A percentile compares a stretch with the other conserved stretches of the same genome.
Conservation (phyloP, 2,329 filamentous ascomycete species). For the Xylaria sp. region DNA sequence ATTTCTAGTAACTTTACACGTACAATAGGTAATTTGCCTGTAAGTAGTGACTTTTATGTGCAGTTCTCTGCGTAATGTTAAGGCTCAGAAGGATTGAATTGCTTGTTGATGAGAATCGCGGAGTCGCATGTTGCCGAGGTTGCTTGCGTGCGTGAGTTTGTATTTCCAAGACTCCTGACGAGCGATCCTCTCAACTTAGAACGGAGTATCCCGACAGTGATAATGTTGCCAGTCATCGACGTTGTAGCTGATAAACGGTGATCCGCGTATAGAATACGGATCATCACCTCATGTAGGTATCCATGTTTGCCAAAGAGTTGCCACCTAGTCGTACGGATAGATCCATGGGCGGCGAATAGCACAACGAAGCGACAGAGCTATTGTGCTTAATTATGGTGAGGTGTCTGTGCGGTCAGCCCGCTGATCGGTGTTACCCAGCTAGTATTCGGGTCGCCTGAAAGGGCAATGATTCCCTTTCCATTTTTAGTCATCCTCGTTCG, state of each 20-base stretch:
- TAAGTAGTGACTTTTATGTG: not conserved
- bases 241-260: not conserved
- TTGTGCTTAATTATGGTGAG: not conserved
- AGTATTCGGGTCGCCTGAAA: constrained; percentile 13
- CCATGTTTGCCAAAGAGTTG: constrained; percentile 8
- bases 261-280: not conserved
- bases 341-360: constrained; percentile 19
- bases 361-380: not conserved
- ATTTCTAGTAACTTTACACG: not conserved
- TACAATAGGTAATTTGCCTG: not conserved
- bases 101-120: constrained; percentile 1
- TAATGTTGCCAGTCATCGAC: not conserved
- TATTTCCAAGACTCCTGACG: not conserved
- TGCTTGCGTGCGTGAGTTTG: constrained; percentile 2
- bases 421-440: constrained; percentile 7
- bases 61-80: not conserved
- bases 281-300: not conserved
- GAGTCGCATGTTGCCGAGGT: constrained; percentile 3
- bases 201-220: not conserved
- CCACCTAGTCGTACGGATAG: constrained; percentile 21
- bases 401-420: not conserved
- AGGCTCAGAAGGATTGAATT: not conserved
- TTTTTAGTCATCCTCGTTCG: constrained; percentile 29
- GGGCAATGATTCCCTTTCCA: not conserved
- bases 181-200: not conserved